A percentile compares a stretch with the other conserved stretches of the same genome.
Evolutionary conservation across 306 rosid species (phyloP).

Genomic region (Quercus alba): DNA sequence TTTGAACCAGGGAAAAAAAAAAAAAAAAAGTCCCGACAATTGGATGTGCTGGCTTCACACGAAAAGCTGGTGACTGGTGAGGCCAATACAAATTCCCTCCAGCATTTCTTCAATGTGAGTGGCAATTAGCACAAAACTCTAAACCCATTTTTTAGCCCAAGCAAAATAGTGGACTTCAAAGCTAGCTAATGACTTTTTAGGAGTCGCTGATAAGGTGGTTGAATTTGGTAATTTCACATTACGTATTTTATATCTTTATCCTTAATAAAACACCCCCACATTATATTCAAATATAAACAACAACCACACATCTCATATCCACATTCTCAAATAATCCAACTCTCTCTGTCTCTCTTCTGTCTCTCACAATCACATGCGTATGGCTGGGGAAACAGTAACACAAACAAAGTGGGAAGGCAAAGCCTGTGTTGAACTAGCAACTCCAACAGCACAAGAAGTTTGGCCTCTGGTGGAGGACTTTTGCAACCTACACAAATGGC

Average conservation of each 20-base stretch:
- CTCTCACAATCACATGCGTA: not conserved
- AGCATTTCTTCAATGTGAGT: no score
- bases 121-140: no score
- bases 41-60: conserved; percentile 92
- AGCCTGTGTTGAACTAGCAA: conserved; percentile 3
- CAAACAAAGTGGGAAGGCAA: conserved; percentile 36
- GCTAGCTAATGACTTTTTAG: not conserved
- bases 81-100: no score
- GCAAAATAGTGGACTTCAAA: no score
- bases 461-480: conserved; percentile 55
- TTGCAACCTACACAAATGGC: conserved; percentile 44
- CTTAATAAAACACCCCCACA: not conserved
- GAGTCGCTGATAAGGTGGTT: not conserved
- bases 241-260: no score
- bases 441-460: conserved; percentile 1
- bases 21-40: conserved; percentile 64
- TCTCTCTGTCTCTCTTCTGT: no score
- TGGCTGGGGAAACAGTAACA: conserved; percentile 13
- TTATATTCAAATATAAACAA: no score
- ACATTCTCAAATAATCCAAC: no score
- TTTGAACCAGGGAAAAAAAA: not conserved
- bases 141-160: not conserved
- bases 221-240: no score
- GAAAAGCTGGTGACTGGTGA: conserved; percentile 19
- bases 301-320: not conserved